Evolutionary conservation across 1,139 yeast species (phyloP).

Genomic region (Suhomyces maxii): DNA sequence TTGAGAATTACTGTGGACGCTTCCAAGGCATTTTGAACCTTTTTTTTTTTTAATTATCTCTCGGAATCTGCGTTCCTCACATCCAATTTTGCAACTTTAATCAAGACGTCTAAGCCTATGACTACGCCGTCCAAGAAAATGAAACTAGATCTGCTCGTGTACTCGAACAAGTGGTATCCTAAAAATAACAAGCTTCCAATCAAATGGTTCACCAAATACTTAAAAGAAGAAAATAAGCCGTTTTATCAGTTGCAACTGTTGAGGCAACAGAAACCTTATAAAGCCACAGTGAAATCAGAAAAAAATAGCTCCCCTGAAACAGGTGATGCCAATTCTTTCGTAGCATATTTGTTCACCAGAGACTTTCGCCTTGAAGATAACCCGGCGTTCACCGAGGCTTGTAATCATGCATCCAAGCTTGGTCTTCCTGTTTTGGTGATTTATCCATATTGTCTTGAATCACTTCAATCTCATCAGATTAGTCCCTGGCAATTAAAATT

Average conservation of each 20-base stretch:
- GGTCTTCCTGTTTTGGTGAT: conserved; percentile 13
- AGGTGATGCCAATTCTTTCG: not conserved
- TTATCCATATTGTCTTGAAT: conserved; percentile 33
- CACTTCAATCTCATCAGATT: conserved; percentile 40
- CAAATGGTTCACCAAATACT: conserved; percentile 18
- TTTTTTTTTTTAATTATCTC: too few relatives aligned
- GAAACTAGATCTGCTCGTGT: conserved; percentile 2
- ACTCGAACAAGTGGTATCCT: conserved; percentile 17
- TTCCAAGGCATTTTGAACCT: not conserved
- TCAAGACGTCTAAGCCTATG: not conserved
- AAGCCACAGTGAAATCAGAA: not conserved
- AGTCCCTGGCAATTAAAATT: conserved; percentile 45
- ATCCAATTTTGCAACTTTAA: not conserved
- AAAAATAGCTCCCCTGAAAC: too few relatives aligned
- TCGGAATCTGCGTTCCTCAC: not conserved
- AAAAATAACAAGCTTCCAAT: conserved; percentile 8
- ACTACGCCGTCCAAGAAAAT: conserved; percentile 1
- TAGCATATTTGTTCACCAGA: conserved; percentile 12
- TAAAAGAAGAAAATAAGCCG: conserved; percentile 29
- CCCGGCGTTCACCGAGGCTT: conserved; percentile 13
- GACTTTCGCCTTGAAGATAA: conserved; percentile 15
- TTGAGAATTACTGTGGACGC: not conserved
- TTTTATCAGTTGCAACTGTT: conserved; percentile 11
- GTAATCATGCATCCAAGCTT: conserved; percentile 3
- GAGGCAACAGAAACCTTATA: not conserved